These are phyloP conservation scores for Colletotrichum caudatum DNA, from an alignment of 2,329 filamentous ascomycete genomes.

Conservation along the genomic window DNA sequence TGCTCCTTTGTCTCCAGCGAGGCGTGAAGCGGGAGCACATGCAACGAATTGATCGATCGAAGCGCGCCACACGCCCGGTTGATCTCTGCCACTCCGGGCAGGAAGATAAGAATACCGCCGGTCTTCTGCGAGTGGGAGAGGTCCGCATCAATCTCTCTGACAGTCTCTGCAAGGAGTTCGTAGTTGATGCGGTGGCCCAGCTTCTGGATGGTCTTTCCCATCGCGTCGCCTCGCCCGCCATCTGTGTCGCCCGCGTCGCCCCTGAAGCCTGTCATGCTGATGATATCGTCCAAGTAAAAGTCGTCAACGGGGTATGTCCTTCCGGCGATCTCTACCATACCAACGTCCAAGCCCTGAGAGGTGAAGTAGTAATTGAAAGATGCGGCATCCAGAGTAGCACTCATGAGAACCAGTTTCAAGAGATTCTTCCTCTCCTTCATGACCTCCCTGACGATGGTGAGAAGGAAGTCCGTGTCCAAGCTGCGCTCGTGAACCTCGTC, in stretches of 20 bases:
- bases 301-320: constrained; percentile 92
- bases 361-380: constrained; percentile 89
- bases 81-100: constrained; percentile 93
- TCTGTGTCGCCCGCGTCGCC: constrained; percentile 61
- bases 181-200: constrained; percentile 92
- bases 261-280: constrained; percentile 81
- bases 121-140: constrained; percentile 73
- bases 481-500: constrained; percentile 97
- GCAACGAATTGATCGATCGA: constrained; percentile 69
- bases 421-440: constrained; percentile 79
- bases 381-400: constrained; percentile 89
- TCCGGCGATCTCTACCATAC: constrained; percentile 86
- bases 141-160: constrained; percentile 83
- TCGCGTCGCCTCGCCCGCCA: constrained; percentile 60
- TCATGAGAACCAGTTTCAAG: constrained; percentile 94
- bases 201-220: constrained; percentile 78
- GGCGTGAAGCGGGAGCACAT: constrained; percentile 90
- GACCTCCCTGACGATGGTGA: constrained; percentile 88
- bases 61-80: constrained; percentile 81
- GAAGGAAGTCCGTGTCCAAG: constrained; percentile 92
- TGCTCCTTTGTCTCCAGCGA: constrained; percentile 91
- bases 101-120: constrained; percentile 94
- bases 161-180: constrained; percentile 82
- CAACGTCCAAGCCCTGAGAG: constrained; percentile 74
- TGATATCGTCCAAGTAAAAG: constrained; percentile 88